Base-by-base conservation (phyloP, 2,329 filamentous ascomycete genomes). In the Ceratocystis albifundus region DNA sequence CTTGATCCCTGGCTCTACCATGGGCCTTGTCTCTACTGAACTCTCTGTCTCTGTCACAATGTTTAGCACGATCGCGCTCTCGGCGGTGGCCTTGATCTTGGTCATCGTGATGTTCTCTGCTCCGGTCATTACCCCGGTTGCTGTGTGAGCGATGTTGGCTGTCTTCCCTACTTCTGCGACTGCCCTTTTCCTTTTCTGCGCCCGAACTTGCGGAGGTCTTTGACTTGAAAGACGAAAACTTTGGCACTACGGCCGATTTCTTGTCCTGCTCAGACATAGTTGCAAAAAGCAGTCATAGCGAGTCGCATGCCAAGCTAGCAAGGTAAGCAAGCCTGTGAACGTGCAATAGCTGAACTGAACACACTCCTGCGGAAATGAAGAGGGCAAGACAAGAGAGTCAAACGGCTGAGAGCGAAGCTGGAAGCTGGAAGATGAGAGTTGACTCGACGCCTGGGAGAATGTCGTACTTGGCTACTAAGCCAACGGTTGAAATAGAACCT, bases 181-280 rank as follows among this genome's bases (percentile, higher is more conserved):
- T 61, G 17, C 57, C 66, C n/a, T 48, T 55, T 1, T 59, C 61
- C 6, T 59, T 50, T 4, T 28, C 22, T 36, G 22, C 12, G 46
- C 45, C 57, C 61, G 63, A 15, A n/a, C 30, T 3, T 28, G 1
- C 28, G 20, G 46, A 22, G 17, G 50, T 10, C 41, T 69, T 70
- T 0, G 67, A 62, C 70, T 82, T 85, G 77, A 92, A 93, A 69
- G 88, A 92, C 22, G 84, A 79, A 72, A 93, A 92, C 71, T 86
- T 90, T 8, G 89, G 88, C 25, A 88, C 78, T 30, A 70, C 68
- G 45, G 70, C 55, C 59, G 70, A 70, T 44, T 69, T 69, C 46
- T 71, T 70, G 57, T 72, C 71, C 59, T 70, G 70, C 55, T 67
- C 68, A 30, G 73, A 70, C 72, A 75, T 75, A 62, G 65, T 69